These are phyloP conservation scores for Paraconiothyrium brasiliense DNA, from an alignment of 2,329 filamentous ascomycete species.

Conservation along the genomic window DNA sequence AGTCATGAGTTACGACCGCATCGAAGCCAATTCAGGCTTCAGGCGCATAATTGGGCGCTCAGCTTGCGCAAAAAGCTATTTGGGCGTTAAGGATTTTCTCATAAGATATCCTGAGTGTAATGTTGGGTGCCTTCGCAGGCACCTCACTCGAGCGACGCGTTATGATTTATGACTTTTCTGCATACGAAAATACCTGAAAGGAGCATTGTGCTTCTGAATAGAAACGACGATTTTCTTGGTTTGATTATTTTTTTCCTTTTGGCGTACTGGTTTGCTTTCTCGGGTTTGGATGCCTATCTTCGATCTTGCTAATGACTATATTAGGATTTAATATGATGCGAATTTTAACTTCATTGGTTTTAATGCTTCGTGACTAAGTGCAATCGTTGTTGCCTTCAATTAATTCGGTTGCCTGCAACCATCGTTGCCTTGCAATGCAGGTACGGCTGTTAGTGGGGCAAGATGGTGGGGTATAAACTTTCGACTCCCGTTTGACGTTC, in stretches of 20 bases:
- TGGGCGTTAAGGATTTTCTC: slow-evolving; percentile 34
- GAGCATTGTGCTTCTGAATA: slow-evolving; percentile 25
- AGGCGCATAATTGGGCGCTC: slow-evolving; percentile 32
- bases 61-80: slow-evolving; percentile 34
- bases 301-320: slow-evolving; percentile 13
- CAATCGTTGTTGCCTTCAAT: neutral
- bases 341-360: neutral
- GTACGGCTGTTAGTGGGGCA: slow-evolving; percentile 6
- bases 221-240: slow-evolving; percentile 26
- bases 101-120: slow-evolving; percentile 49
- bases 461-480: slow-evolving; percentile 16
- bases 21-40: slow-evolving; percentile 28
- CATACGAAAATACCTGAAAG: slow-evolving; percentile 16
- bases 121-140: slow-evolving; percentile 39
- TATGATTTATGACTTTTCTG: slow-evolving; percentile 41
- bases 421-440: neutral
- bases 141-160: slow-evolving; percentile 50
- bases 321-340: slow-evolving; percentile 5
- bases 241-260: slow-evolving; percentile 21
- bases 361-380: neutral
- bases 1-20: slow-evolving; percentile 46
- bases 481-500: slow-evolving; percentile 14
- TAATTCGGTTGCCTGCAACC: neutral
- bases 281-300: neutral
- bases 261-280: slow-evolving; percentile 20